Percentiles rank a stretch among this genome's conserved stretches.
These are phyloP conservation scores for Yamadazyma philogaea DNA, from an alignment of 805 yeast species.

Conservation along the genomic window DNA sequence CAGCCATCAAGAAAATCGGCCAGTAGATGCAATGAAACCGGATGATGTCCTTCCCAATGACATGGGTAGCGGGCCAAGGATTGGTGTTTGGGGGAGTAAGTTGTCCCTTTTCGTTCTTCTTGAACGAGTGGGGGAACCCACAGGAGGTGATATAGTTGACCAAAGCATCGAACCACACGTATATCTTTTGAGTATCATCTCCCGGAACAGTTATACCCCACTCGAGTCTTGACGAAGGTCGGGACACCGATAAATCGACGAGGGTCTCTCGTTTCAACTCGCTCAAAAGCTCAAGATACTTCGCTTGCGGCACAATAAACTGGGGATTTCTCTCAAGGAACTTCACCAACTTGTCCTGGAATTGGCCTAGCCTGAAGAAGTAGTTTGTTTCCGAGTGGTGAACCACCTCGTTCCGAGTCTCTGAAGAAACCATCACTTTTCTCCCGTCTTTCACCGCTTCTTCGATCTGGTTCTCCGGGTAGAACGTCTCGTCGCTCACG, in stretches of 20 bases:
- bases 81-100: conserved; percentile 10
- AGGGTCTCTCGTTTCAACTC: conserved; percentile 53
- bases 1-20: conserved; percentile 90
- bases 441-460: conserved; percentile 27
- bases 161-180: conserved; percentile 97
- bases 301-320: conserved; percentile 65
- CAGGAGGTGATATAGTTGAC: conserved; percentile 76
- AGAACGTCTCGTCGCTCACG: conserved; percentile 90
- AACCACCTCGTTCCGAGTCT: conserved; percentile 72
- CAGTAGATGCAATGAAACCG: conserved; percentile 90
- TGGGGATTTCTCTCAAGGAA: conserved; percentile 47
- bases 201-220: conserved; percentile 94
- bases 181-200: conserved; percentile 73
- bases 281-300: conserved; percentile 50
- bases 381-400: conserved; percentile 81
- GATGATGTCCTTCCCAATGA: conserved; percentile 88
- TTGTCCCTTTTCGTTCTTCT: conserved; percentile 1
- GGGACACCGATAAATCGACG: conserved; percentile 77
- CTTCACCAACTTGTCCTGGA: conserved; percentile 53
- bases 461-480: conserved; percentile 74
- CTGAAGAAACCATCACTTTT: conserved; percentile 48
- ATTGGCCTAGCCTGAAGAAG: conserved; percentile 70
- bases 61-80: conserved; percentile 71
- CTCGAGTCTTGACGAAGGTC: conserved; percentile 70
- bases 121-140: conserved; percentile 42